These are phyloP conservation scores for Neopestalotiopsis sp. DNA, from an alignment of 2,329 filamentous ascomycete species.

Conservation along the genomic window DNA sequence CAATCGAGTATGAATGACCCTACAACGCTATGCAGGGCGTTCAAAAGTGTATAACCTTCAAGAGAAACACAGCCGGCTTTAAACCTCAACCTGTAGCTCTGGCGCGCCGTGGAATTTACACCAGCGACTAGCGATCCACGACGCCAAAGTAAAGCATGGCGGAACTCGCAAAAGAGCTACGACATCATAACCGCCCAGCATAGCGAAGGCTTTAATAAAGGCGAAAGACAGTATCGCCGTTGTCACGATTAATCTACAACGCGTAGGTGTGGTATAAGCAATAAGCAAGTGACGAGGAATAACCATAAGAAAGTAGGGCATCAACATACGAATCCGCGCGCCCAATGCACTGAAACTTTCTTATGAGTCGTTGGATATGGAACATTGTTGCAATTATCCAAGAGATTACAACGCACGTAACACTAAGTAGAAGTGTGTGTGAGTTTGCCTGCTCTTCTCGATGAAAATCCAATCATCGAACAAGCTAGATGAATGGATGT, in stretches of 20 bases:
- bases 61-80: neutral
- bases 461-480: too few relatives aligned
- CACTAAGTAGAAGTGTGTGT: neutral
- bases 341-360: neutral
- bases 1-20: too few relatives aligned
- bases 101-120: neutral
- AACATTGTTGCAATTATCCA: neutral
- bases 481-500: too few relatives aligned
- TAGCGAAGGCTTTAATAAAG: slow-evolving; percentile 2
- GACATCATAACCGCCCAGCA: neutral
- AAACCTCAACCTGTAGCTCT: neutral
- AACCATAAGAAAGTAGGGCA: too few relatives aligned
- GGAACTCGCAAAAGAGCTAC: neutral
- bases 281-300: too few relatives aligned
- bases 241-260: neutral
- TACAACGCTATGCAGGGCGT: too few relatives aligned
- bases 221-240: neutral
- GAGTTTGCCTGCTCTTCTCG: neutral
- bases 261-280: too few relatives aligned
- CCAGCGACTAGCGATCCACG: slow-evolving; percentile 1
- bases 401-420: neutral
- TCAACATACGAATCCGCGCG: neutral
- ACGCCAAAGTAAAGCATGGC: slow-evolving; percentile 4
- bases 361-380: neutral
- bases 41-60: neutral